Percentiles rank a stretch among this genome's conserved stretches.
phyloP scores from a whole-genome alignment of 148 eudicot species.

The Amaranthus hypochondriacus region DNA sequence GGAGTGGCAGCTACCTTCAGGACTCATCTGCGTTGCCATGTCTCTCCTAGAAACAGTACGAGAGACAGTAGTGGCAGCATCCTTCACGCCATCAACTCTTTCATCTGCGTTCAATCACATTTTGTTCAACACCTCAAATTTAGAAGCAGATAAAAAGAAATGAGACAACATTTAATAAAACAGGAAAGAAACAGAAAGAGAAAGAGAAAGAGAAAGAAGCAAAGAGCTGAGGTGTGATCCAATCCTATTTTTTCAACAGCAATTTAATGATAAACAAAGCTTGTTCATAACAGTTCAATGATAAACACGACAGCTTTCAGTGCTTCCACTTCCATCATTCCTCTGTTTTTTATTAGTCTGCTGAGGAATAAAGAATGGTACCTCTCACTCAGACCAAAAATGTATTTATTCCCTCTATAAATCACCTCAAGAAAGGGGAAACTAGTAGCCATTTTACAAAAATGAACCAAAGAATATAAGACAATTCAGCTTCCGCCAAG shows the following conservation, averaged over 20 bases:
- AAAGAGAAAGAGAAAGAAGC: not conserved
- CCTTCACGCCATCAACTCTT: constrained; percentile 40
- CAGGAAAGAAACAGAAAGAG: not conserved
- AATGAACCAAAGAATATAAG: too few relatives aligned
- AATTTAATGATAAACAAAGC: not conserved
- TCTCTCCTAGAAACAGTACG: constrained; percentile 72
- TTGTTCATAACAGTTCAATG: not conserved
- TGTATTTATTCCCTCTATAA: not conserved
- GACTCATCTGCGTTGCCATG: constrained; percentile 97
- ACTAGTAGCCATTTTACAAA: not conserved
- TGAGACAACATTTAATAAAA: not conserved
- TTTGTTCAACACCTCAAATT: not conserved
- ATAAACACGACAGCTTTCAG: not conserved
- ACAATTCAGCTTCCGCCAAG: too few relatives aligned
- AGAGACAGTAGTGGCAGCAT: constrained; percentile 46
- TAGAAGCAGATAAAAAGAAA: not conserved
- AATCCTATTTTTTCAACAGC: not conserved
- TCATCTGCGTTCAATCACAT: constrained; percentile 42
- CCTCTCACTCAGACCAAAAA: not conserved
- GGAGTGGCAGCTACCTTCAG: constrained; percentile 58
- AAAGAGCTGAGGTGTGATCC: not conserved
- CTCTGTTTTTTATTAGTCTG: not conserved
- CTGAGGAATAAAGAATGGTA: not conserved
- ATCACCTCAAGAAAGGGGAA: not conserved
- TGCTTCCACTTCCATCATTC: not conserved